Percentiles rank a stretch among this genome's conserved stretches.
phyloP scores from a whole-genome alignment of 441 rosid genomes.

The Iberis amara region DNA sequence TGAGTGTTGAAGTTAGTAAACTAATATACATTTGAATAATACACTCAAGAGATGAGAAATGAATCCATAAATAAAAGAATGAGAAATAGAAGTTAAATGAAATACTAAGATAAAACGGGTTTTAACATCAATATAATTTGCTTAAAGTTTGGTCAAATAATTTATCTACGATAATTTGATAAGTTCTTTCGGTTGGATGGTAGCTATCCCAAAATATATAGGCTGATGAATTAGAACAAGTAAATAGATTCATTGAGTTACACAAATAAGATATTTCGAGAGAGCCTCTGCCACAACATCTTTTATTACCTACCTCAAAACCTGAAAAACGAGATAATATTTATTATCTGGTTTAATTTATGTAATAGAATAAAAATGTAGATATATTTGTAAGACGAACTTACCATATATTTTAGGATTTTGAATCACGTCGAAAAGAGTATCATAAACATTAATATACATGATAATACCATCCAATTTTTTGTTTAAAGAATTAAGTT shows the following conservation, averaged over 20 bases:
- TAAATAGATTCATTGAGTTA: constrained; percentile 3
- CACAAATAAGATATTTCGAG: constrained; percentile 1
- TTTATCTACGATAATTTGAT: constrained; percentile 20
- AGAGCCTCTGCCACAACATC: constrained; percentile 15
- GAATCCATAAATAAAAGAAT: too few species aligned
- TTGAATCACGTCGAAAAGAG: constrained; percentile 26
- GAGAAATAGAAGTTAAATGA: too few species aligned
- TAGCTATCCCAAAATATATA: constrained; percentile 65
- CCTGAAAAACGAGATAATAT: constrained; percentile 2
- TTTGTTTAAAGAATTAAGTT: constrained; percentile 12
- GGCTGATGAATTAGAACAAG: constrained; percentile 42
- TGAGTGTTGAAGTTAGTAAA: too few species aligned
- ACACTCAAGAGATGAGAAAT: too few species aligned
- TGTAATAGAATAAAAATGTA: neutral
- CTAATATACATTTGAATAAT: too few species aligned
- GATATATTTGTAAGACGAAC: neutral
- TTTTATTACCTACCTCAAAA: constrained; percentile 19
- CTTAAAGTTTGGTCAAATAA: constrained; percentile 7
- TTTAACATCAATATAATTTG: too few species aligned
- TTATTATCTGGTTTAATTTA: neutral
- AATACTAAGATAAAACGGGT: too few species aligned
- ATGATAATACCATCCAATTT: constrained; percentile 22
- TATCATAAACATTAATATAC: constrained; percentile 33
- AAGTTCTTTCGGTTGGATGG: constrained; percentile 60
- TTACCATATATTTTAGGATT: constrained; percentile 11